These are phyloP conservation scores for Ophiosphaerella herpotricha DNA, from an alignment of 2,329 filamentous ascomycete species.

Conservation along the genomic window DNA sequence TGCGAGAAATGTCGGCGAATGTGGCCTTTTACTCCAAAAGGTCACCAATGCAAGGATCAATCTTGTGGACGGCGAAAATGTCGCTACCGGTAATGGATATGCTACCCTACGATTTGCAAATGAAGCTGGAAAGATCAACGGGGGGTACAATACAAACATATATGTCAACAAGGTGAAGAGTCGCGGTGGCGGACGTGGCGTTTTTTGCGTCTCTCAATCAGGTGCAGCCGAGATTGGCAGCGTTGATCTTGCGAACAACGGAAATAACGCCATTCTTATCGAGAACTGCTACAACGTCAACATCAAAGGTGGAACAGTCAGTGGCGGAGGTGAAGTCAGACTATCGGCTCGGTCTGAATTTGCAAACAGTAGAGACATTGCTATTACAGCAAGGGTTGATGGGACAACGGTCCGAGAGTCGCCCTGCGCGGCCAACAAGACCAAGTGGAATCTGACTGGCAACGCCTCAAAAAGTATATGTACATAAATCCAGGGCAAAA, in stretches of 20 bases:
- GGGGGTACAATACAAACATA: constrained; percentile 59
- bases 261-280: constrained; percentile 61
- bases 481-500: constrained; percentile 2
- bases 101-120: constrained; percentile 63
- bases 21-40: constrained; percentile 60
- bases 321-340: constrained; percentile 61
- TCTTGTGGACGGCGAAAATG: constrained; percentile 62
- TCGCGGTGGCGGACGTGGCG: constrained; percentile 60
- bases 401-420: constrained; percentile 57
- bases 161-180: constrained; percentile 59
- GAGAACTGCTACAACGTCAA: constrained; percentile 64
- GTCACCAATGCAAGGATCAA: constrained; percentile 59
- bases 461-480: constrained; percentile 42
- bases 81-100: constrained; percentile 58
- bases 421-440: constrained; percentile 59
- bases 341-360: constrained; percentile 60
- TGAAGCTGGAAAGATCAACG: constrained; percentile 57
- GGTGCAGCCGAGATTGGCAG: constrained; percentile 57
- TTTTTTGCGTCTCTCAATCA: constrained; percentile 63
- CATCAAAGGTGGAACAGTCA: constrained; percentile 58
- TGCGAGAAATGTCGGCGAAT: constrained; percentile 60
- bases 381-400: constrained; percentile 56
- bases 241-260: constrained; percentile 59
- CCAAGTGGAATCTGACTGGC: constrained; percentile 56
- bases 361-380: constrained; percentile 58